Evolutionary conservation across 345 rosid genomes (phyloP).

Genomic region (Acer negundo): DNA sequence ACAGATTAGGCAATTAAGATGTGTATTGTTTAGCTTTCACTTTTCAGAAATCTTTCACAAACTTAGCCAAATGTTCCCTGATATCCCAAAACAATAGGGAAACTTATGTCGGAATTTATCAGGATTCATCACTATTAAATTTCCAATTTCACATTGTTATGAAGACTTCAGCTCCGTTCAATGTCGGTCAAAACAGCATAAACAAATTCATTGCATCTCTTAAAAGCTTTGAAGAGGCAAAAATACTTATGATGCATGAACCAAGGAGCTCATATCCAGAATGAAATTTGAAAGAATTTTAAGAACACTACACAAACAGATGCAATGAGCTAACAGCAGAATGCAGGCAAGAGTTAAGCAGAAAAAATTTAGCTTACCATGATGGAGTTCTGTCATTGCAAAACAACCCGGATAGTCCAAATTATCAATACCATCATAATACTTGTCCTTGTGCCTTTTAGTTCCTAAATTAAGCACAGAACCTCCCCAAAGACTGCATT

Average conservation of each 20-base stretch:
- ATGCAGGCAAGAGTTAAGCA: not conserved
- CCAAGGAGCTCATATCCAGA: conserved; percentile 3
- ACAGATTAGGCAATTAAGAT: not conserved
- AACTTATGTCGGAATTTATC: not conserved
- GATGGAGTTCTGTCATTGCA: conserved; percentile 99
- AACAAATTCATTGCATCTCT: not conserved
- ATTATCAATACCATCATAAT: conserved; percentile 79
- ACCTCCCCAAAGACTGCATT: conserved; percentile 97
- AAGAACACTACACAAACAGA: not conserved
- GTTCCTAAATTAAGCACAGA: conserved; percentile 93
- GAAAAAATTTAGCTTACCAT: conserved; percentile 50
- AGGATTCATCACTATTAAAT: not conserved
- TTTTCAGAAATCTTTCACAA: not conserved
- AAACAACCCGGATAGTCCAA: conserved; percentile 93
- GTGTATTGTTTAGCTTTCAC: not conserved
- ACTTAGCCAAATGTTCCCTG: not conserved
- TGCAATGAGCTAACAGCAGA: not conserved
- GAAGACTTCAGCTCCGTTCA: not conserved
- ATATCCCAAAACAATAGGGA: not conserved
- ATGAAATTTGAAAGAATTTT: not conserved
- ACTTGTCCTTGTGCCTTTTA: conserved; percentile 91
- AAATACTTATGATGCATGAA: not conserved
- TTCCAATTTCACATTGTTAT: not conserved
- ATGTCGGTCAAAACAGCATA: not conserved
- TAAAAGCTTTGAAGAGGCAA: not conserved